Conservation (phyloP, 345 rosid species). For the Salix arbutifolia region DNA sequence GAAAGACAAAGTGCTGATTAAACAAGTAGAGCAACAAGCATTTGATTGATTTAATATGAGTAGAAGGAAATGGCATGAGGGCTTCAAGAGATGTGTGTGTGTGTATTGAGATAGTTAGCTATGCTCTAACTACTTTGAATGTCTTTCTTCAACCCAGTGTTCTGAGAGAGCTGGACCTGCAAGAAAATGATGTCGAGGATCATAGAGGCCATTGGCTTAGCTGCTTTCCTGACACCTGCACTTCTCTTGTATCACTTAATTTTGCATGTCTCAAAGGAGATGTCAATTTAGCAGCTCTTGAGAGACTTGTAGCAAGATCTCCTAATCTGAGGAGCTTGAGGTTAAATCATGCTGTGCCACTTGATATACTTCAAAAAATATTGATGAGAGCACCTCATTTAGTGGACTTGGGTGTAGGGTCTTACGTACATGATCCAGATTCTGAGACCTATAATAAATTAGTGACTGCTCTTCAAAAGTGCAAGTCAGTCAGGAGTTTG, state of each 20-base stretch:
- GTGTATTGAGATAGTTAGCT: neutral
- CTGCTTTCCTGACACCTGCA: slow-evolving; percentile 73
- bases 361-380: slow-evolving; percentile 61
- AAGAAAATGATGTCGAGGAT: slow-evolving; percentile 96
- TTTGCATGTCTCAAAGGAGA: slow-evolving; percentile 94
- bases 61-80: neutral
- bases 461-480: slow-evolving; percentile 40
- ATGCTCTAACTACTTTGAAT: neutral
- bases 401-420: slow-evolving; percentile 84
- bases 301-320: slow-evolving; percentile 87
- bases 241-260: slow-evolving; percentile 74
- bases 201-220: slow-evolving; percentile 90
- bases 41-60: neutral
- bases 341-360: slow-evolving; percentile 72
- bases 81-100: neutral
- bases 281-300: slow-evolving; percentile 62
- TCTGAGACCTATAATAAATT: slow-evolving; percentile 51
- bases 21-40: neutral
- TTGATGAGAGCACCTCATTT: slow-evolving; percentile 65
- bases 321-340: slow-evolving; percentile 81
- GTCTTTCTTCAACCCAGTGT: slow-evolving; percentile 37
- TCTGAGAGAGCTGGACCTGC: slow-evolving; percentile 92
- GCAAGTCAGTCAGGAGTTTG: slow-evolving; percentile 62
- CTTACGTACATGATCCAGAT: slow-evolving; percentile 62
- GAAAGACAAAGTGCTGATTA: too few relatives aligned